These are phyloP conservation scores for Phyllostachys edulis DNA, from an alignment of 176 grass and related monocot genomes.

Conservation along the genomic window DNA sequence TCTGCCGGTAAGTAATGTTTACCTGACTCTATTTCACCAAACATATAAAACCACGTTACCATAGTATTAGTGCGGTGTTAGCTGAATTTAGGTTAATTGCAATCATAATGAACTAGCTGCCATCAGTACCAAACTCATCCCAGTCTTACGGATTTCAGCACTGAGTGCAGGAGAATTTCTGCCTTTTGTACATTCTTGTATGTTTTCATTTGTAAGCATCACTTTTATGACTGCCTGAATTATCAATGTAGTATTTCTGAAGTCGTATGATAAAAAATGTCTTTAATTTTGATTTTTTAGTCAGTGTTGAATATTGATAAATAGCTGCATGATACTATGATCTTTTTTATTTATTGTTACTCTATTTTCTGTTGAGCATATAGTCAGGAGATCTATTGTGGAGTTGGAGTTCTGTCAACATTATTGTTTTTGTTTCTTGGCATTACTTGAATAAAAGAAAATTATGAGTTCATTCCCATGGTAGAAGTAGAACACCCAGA, in stretches of 20 bases:
- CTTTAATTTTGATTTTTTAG: neutral
- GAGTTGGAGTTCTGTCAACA: neutral
- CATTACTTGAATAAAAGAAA: slow-evolving; percentile 11
- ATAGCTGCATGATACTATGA: neutral
- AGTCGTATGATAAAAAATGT: neutral
- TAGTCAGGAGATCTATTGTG: neutral
- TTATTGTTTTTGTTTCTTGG: neutral
- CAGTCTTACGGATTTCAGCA: neutral
- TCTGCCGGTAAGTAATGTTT: slow-evolving; percentile 60
- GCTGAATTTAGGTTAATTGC: neutral
- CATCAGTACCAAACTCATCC: neutral
- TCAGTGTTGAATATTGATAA: slow-evolving; percentile 2
- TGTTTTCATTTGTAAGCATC: neutral
- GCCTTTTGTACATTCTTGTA: neutral
- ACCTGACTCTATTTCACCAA: neutral
- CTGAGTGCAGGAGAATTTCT: neutral
- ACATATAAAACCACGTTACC: neutral
- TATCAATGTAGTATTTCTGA: neutral
- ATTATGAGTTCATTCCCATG: neutral
- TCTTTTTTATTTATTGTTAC: slow-evolving; percentile 7
- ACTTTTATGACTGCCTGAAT: neutral
- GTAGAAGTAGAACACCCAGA: neutral
- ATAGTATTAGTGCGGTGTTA: neutral
- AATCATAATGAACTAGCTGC: slow-evolving; percentile 9
- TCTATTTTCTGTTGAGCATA: neutral